Percentiles rank a stretch among this genome's conserved stretches.
These are phyloP conservation scores for Beta vulgaris DNA, from an alignment of 148 eudicot genomes.

Conservation along the genomic window DNA sequence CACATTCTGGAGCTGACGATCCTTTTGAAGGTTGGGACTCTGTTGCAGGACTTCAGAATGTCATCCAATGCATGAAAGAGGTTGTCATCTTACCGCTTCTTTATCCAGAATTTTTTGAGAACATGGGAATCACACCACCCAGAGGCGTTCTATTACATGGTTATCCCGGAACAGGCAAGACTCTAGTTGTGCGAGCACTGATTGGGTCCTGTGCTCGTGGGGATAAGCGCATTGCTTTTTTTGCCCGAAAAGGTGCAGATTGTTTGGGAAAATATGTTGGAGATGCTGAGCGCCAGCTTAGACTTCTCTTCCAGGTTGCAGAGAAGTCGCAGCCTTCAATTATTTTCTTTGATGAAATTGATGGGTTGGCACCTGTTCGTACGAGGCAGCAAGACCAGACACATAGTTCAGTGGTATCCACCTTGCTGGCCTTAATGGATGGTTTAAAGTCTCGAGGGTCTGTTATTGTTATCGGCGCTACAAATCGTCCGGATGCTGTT, in stretches of 20 bases:
- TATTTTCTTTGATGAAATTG: slow-evolving; percentile 96
- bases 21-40: slow-evolving; percentile 91
- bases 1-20: slow-evolving; percentile 43
- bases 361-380: slow-evolving; percentile 95
- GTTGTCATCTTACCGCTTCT: slow-evolving; percentile 87
- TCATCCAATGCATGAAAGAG: slow-evolving; percentile 87
- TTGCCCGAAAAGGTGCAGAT: slow-evolving; percentile 98
- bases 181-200: slow-evolving; percentile 80
- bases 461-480: slow-evolving; percentile 96
- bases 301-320: slow-evolving; percentile 95
- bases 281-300: slow-evolving; percentile 96
- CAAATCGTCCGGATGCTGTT: slow-evolving; percentile 95
- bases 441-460: slow-evolving; percentile 96
- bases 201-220: slow-evolving; percentile 97
- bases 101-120: slow-evolving; percentile 81
- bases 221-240: slow-evolving; percentile 84
- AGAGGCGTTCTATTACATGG: slow-evolving; percentile 97
- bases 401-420: slow-evolving; percentile 95
- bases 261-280: slow-evolving; percentile 99
- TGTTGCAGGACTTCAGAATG: slow-evolving; percentile 92
- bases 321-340: slow-evolving; percentile 95
- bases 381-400: slow-evolving; percentile 97
- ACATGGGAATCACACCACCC: slow-evolving; percentile 90
- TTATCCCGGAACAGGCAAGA: slow-evolving; percentile 97
- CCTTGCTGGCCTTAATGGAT: slow-evolving; percentile 93